Conservation (phyloP, 2,329 filamentous ascomycete genomes). For the Berkeleyomyces basicola region DNA sequence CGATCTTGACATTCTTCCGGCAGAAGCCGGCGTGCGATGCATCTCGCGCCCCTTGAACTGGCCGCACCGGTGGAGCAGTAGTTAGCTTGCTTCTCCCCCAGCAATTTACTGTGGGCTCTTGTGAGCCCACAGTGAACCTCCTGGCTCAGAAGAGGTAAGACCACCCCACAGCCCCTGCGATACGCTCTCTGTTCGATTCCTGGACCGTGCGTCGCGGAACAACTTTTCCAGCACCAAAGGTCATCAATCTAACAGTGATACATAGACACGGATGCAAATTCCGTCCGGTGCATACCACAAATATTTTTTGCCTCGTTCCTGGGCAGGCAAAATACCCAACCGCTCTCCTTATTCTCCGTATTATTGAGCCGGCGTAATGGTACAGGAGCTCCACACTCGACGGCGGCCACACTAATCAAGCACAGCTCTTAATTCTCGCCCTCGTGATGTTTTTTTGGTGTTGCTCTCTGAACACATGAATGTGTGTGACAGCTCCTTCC, state of each 20-base stretch:
- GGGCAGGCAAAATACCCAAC: too few relatives aligned
- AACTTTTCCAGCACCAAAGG: not conserved
- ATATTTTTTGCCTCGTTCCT: not conserved
- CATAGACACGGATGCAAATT: conserved; percentile 7
- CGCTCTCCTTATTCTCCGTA: not conserved
- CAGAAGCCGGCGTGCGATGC: not conserved
- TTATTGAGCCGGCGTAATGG: not conserved
- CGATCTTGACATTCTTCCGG: not conserved
- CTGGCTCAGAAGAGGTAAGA: conserved; percentile 9
- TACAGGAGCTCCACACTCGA: not conserved
- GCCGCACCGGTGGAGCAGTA: conserved; percentile 8
- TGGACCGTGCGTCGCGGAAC: not conserved
- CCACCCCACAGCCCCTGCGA: not conserved
- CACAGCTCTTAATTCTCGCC: too few relatives aligned
- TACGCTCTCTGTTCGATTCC: not conserved
- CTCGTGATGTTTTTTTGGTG: too few relatives aligned
- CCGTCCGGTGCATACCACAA: conserved; percentile 1
- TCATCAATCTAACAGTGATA: not conserved
- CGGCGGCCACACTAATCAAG: not conserved
- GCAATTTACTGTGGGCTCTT: not conserved
- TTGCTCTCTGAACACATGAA: not conserved
- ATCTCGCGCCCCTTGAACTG: not conserved
- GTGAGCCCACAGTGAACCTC: not conserved
- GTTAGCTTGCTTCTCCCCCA: conserved; percentile 9
- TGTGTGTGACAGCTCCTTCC: not conserved